Evolutionary conservation across 2,329 filamentous ascomycete species (phyloP), one percentile per base, ranked within the genome.

Genomic region (Fusarium kyushuense): DNA sequence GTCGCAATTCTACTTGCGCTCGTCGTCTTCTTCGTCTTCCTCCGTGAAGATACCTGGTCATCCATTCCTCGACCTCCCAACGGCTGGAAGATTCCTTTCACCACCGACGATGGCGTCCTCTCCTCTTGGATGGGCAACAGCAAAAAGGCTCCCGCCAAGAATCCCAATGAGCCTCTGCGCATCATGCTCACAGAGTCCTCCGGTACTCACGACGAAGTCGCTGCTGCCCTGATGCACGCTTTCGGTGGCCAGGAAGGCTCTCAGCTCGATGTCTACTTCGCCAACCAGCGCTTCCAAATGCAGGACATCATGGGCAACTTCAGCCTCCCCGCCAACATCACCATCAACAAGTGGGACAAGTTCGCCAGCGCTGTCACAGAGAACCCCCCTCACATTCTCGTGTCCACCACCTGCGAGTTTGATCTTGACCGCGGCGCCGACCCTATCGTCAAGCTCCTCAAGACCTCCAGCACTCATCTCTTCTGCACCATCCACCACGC

Each of bases 401-500:
- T 75, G n/a, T 75, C 73, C 36, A 75, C 71, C 10, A 75, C 73
- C 23, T 75, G 73, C 72, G 72, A 75, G 60, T 62, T 72, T 46
- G 73, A 75, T 38, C 64, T 72, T n/a, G 57, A 61, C 35, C 53
- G 56, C 43, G 60, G 57, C 16, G 29, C 63, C 43, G 54, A 56
- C 11, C 56, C 62, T n/a, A 63, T 74, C 25, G 57, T 65, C 36
- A 54, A 69, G 21, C 59, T 75, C 10, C 66, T 75, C 55, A 63
- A 51, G 43, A 58, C 47, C 23, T 64, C 59, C 12, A 65, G 65
- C 29, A 72, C 73, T 21, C 64, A 71, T 33, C 64, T 75, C 23
- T 74, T 75, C 71, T 75, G 73, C 55, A 64, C 73, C 27, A 57
- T 74, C 29, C 73, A 75, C 67, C 73, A 75, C 54, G 73, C 73